phyloP scores from a whole-genome alignment of 495 filamentous ascomycete genomes.

The Xylaria nigripes region DNA sequence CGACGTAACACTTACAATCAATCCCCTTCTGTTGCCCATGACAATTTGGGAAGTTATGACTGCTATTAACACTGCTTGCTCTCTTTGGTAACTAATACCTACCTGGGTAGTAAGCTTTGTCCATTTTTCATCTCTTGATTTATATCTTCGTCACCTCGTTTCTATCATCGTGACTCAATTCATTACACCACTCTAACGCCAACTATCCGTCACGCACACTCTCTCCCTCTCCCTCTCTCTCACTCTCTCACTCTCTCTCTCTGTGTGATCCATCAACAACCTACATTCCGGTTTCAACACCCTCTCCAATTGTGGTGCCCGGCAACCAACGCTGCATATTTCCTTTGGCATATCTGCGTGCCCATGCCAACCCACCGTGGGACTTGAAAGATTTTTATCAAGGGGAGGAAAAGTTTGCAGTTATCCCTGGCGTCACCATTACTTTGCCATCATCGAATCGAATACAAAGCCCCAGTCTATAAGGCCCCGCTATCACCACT shows the following conservation, averaged over 20 bases:
- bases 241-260: not conserved
- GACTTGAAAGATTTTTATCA: not conserved
- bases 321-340: not conserved
- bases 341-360: not conserved
- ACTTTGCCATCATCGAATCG: not conserved
- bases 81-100: too few relatives aligned
- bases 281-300: not conserved
- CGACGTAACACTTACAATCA: too few relatives aligned
- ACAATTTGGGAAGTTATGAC: not conserved
- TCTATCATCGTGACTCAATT: slow-evolving; percentile 5
- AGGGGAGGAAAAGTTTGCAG: not conserved
- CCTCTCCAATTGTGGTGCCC: not conserved
- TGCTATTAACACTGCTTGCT: too few relatives aligned
- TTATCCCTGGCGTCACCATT: not conserved
- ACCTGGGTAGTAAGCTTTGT: too few relatives aligned
- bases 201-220: not conserved
- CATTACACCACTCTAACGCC: not conserved
- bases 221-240: not conserved
- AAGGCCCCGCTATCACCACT: not conserved
- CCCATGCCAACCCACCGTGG: too few relatives aligned
- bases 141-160: not conserved
- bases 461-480: not conserved
- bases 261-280: not conserved
- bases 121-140: not conserved
- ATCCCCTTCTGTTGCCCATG: too few relatives aligned